Evolutionary conservation across 345 rosid genomes (phyloP).

Genomic region (Isatis tinctoria): DNA sequence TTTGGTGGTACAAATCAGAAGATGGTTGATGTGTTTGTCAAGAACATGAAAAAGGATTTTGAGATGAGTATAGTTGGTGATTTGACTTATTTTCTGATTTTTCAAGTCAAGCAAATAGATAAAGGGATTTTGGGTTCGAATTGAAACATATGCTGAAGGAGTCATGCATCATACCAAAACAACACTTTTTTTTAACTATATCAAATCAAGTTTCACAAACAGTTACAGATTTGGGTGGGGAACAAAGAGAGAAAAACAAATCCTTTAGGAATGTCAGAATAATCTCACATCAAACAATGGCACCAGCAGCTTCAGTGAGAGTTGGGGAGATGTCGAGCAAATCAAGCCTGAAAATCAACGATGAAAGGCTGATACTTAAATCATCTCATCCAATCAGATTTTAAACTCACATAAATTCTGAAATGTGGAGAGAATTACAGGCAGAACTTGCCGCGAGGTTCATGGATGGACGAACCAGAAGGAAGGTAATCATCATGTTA

Average conservation of each 20-base stretch:
- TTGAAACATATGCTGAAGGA: no score
- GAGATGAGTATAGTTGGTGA: no score
- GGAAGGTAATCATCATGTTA: constrained; percentile 96
- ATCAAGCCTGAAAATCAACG: no score
- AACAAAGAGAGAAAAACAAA: neutral
- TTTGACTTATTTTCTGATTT: no score
- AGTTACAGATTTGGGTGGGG: neutral
- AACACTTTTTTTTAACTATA: no score
- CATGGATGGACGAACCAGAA: constrained; percentile 75
- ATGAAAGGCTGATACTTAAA: neutral
- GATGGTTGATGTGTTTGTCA: no score
- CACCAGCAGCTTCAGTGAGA: constrained; percentile 96
- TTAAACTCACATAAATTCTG: neutral
- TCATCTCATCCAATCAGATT: neutral
- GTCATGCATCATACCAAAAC: no score
- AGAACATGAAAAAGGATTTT: no score
- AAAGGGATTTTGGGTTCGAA: no score
- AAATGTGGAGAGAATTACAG: constrained; percentile 38
- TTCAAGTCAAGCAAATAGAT: no score
- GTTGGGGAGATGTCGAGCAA: constrained; percentile 88
- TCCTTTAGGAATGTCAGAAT: neutral
- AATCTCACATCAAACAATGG: constrained; percentile 82
- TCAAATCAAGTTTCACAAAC: no score
- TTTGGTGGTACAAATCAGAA: no score
- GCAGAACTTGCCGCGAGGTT: constrained; percentile 83